Percentiles rank a stretch among this genome's conserved stretches.
phyloP scores from a whole-genome alignment of 805 yeast species.

The Saturnispora kantuleensis region DNA sequence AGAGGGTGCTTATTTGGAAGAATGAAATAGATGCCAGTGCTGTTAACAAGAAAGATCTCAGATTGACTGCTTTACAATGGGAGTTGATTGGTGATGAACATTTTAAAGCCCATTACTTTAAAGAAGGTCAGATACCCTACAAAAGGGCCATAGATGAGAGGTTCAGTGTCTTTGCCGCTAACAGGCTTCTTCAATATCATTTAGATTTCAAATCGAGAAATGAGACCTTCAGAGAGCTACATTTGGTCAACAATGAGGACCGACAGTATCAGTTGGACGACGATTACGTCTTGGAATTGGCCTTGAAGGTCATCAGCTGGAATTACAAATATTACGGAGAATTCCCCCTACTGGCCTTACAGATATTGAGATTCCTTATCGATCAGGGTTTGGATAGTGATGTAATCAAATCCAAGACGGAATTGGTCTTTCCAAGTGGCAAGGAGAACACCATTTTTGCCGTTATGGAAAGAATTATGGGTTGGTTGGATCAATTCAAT shows the following conservation, averaged over 20 bases:
- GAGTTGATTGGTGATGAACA: slow-evolving; percentile 55
- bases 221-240: slow-evolving; percentile 8
- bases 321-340: slow-evolving; percentile 57
- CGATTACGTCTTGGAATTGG: slow-evolving; percentile 32
- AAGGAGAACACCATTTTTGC: slow-evolving; percentile 15
- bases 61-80: slow-evolving; percentile 66
- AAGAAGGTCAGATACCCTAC: slow-evolving; percentile 42
- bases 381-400: slow-evolving; percentile 29
- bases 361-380: slow-evolving; percentile 29
- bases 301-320: slow-evolving; percentile 49
- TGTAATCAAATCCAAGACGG: slow-evolving; percentile 31
- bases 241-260: slow-evolving; percentile 6
- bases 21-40: slow-evolving; percentile 18
- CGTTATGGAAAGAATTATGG: slow-evolving; percentile 1
- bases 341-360: slow-evolving; percentile 36
- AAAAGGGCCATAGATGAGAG: slow-evolving; percentile 44
- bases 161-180: slow-evolving; percentile 54
- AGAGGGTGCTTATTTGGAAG: slow-evolving; percentile 61
- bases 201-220: slow-evolving; percentile 19
- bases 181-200: slow-evolving; percentile 38
- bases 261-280: slow-evolving; percentile 13
- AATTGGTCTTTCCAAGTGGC: slow-evolving; percentile 20
- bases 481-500: slow-evolving; percentile 5
- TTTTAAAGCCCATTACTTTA: slow-evolving; percentile 37
- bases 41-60: slow-evolving; percentile 18